phyloP scores from a whole-genome alignment of 2,329 filamentous ascomycete genomes.

The Penicillium brasilianum region DNA sequence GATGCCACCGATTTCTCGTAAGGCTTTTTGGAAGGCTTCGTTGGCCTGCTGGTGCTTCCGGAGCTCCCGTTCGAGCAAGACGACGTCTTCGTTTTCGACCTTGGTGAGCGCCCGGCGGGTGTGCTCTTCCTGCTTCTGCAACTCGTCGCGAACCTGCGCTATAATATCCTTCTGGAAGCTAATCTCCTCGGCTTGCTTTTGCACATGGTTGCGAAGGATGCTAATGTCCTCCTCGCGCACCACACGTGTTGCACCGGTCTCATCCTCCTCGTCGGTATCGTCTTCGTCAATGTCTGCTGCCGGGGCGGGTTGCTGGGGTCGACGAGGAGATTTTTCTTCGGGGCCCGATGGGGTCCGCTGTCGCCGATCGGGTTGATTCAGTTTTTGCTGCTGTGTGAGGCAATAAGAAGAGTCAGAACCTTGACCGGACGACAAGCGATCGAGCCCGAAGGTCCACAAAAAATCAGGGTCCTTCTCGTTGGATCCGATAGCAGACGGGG shows the following conservation, averaged over 20 bases:
- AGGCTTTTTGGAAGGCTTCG: slow-evolving; percentile 95
- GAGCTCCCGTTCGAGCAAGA: slow-evolving; percentile 86
- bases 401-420: slow-evolving; percentile 43
- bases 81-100: slow-evolving; percentile 85
- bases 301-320: slow-evolving; percentile 27
- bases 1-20: slow-evolving; percentile 96
- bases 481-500: slow-evolving; percentile 65
- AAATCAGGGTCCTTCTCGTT: slow-evolving; percentile 50
- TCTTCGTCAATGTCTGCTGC: slow-evolving; percentile 41
- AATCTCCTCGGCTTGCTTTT: slow-evolving; percentile 91
- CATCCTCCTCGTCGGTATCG: slow-evolving; percentile 51
- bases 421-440: slow-evolving; percentile 41
- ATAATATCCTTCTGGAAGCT: slow-evolving; percentile 86
- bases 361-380: slow-evolving; percentile 44
- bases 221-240: slow-evolving; percentile 80
- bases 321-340: slow-evolving; percentile 26
- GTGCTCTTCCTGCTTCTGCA: slow-evolving; percentile 82
- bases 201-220: slow-evolving; percentile 85
- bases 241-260: slow-evolving; percentile 58
- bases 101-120: slow-evolving; percentile 81
- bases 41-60: slow-evolving; percentile 98
- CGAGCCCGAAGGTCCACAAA: slow-evolving; percentile 42
- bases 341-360: slow-evolving; percentile 42
- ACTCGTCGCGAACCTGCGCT: slow-evolving; percentile 80
- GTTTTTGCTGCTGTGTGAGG: slow-evolving; percentile 44